Evolutionary conservation across 106 monocot species (phyloP).

Genomic region (Dioscorea alata): DNA sequence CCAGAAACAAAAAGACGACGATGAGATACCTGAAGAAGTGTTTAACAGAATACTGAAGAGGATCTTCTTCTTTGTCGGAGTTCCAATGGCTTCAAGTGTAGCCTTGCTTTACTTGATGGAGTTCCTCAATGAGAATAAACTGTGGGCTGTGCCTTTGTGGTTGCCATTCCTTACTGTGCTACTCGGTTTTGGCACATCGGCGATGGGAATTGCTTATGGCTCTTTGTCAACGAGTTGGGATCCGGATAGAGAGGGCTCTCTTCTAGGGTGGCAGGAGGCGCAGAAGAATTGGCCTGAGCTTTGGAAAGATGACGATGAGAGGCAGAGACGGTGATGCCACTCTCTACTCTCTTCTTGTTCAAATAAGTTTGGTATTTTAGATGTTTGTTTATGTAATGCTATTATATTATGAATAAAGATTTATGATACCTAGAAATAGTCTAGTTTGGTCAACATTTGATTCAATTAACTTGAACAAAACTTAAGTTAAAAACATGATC

Average conservation of each 20-base stretch:
- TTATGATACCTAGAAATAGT: too few species aligned
- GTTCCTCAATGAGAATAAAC: constrained; percentile 19
- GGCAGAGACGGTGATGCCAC: not conserved
- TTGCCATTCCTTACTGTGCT: constrained; percentile 44
- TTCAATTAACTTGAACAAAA: not conserved
- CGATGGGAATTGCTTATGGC: constrained; percentile 71
- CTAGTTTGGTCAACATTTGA: not conserved
- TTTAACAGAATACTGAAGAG: constrained; percentile 60
- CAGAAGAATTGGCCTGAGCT: constrained; percentile 74
- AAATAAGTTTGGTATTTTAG: too few species aligned
- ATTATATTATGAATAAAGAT: too few species aligned
- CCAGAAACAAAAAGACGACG: constrained; percentile 24
- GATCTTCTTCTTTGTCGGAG: constrained; percentile 38
- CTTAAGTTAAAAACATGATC: too few species aligned
- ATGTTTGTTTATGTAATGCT: too few species aligned
- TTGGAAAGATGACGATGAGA: constrained; percentile 51
- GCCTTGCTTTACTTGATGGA: constrained; percentile 35
- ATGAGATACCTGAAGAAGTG: constrained; percentile 61
- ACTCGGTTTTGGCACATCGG: constrained; percentile 57
- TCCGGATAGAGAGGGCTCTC: constrained; percentile 45
- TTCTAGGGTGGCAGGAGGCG: constrained; percentile 60
- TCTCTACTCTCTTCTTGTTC: too few species aligned
- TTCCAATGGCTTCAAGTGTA: constrained; percentile 57
- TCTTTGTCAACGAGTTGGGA: constrained; percentile 81
- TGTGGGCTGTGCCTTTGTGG: constrained; percentile 55